phyloP scores from a whole-genome alignment of 2,329 filamentous ascomycete genomes.

The Decorospora gaudefroyi region DNA sequence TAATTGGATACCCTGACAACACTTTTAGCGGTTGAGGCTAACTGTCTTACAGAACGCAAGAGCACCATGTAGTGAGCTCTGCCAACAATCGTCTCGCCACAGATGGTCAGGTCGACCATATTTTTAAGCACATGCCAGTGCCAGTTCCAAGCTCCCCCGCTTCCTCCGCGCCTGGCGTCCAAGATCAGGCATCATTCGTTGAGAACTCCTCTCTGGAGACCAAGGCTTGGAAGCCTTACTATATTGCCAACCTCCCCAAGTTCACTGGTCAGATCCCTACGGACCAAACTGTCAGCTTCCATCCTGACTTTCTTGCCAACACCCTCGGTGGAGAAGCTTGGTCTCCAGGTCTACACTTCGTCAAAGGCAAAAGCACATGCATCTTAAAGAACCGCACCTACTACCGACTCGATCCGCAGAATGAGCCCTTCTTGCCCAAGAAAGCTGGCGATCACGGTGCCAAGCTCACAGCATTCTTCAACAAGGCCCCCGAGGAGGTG shows the following conservation, averaged over 20 bases:
- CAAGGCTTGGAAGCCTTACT: conserved; percentile 45
- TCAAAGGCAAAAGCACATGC: conserved; percentile 27
- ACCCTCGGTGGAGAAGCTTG: conserved; percentile 47
- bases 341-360: conserved; percentile 50
- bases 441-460: conserved; percentile 52
- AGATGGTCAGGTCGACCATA: conserved; percentile 27
- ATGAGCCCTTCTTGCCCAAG: conserved; percentile 51
- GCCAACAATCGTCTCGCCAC: conserved; percentile 19
- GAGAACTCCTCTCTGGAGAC: conserved; percentile 18
- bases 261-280: conserved; percentile 31
- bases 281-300: conserved; percentile 43
- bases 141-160: conserved; percentile 17
- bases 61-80: conserved; percentile 3
- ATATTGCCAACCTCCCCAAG: conserved; percentile 39
- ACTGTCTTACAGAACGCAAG: conserved; percentile 6
- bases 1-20: not conserved
- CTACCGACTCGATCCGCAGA: conserved; percentile 47
- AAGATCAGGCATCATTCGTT: conserved; percentile 11
- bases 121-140: conserved; percentile 6
- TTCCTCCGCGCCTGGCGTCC: conserved; percentile 13
- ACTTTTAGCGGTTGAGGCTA: not conserved
- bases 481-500: conserved; percentile 40
- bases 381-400: conserved; percentile 47
- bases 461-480: conserved; percentile 55
- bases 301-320: conserved; percentile 45